Evolutionary conservation across 495 filamentous ascomycete genomes (phyloP).

Genomic region (Hyaloscypha hepaticicola): DNA sequence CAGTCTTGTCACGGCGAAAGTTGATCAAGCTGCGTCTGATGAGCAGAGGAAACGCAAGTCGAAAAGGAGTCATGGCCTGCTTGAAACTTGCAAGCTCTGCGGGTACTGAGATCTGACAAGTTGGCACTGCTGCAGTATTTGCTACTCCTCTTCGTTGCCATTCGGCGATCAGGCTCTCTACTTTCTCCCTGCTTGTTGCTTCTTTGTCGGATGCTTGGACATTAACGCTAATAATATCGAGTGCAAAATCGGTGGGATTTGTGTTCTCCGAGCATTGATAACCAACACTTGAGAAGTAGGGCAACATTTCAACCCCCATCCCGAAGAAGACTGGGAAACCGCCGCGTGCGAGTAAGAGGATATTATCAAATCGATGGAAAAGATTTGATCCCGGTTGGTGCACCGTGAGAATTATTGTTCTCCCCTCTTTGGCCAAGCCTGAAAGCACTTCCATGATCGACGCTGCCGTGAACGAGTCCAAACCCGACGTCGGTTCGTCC

Average conservation of each 20-base stretch:
- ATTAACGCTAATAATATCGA: slow-evolving; percentile 71
- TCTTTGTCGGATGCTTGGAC: slow-evolving; percentile 60
- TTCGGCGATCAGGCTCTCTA: slow-evolving; percentile 52
- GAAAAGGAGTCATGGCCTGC: slow-evolving; percentile 57
- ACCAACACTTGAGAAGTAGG: slow-evolving; percentile 57
- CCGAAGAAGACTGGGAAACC: slow-evolving; percentile 65
- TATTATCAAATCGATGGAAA: slow-evolving; percentile 64
- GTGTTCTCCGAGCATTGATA: slow-evolving; percentile 60
- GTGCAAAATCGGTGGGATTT: slow-evolving; percentile 72
- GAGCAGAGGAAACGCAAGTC: slow-evolving; percentile 59
- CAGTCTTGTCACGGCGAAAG: slow-evolving; percentile 60
- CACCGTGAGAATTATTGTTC: slow-evolving; percentile 71
- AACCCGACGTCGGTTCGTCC: slow-evolving; percentile 71
- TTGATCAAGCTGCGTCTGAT: slow-evolving; percentile 63
- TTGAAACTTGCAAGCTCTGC: slow-evolving; percentile 65
- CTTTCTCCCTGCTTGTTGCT: slow-evolving; percentile 54
- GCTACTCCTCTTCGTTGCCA: slow-evolving; percentile 34
- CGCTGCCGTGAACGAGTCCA: slow-evolving; percentile 74
- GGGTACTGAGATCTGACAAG: slow-evolving; percentile 53
- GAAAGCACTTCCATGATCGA: slow-evolving; percentile 70
- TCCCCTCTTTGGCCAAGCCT: slow-evolving; percentile 64
- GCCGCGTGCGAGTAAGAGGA: slow-evolving; percentile 66
- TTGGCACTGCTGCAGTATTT: slow-evolving; percentile 32
- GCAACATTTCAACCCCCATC: slow-evolving; percentile 56
- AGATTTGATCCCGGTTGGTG: slow-evolving; percentile 72